Base-by-base conservation (phyloP, 140 eudicot genomes). In the Flaveria floridana region DNA sequence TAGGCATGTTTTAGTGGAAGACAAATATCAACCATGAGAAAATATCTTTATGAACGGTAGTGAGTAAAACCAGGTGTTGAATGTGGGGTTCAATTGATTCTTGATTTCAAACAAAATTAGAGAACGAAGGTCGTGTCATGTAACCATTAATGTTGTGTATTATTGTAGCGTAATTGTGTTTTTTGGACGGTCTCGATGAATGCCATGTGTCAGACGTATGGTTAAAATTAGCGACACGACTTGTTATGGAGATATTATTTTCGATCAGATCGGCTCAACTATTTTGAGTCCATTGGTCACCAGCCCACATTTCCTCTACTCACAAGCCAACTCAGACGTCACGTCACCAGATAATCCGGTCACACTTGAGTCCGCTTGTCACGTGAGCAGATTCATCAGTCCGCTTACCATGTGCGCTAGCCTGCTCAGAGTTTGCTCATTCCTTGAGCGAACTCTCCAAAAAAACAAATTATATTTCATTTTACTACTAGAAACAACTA, bases 31-130 rank as follows among this genome's bases (percentile, higher is more conserved):
- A 75, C 81, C 84, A 42, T 46, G 51, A 62, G 18, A 68, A 59
- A 75, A 69, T 70, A 34, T 64, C 70, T 39, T 16, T 4, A 7
- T 66, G 16, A 28, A 39, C 11, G 71, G 53, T 66, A 6, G 10
- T 0, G 73, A 75, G 79, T 18, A 65, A 65, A 64, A 75, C 55
- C 73, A 75, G 79, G 79, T 75, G 79, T 62, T 37, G n/a, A 47
- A 46, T 74, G 79, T 74, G 72, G 72, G 71, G 72, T 50, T 74
- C 15, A 14, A 46, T 23, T 74, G 41, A 57, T 74, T 46, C 8
- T 18, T 74, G 48, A 62, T 47, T 47, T 28, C 15, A 63, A 28
- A 72, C 53, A 12, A 30, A 12, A 34, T 23, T 1, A 34, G 53
- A 53, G 34, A 20, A 55, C 0, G 9, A 20, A 58, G 3, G 9